Evolutionary conservation across 257 asterid species (phyloP).

Genomic region (Gentiana dahurica): DNA sequence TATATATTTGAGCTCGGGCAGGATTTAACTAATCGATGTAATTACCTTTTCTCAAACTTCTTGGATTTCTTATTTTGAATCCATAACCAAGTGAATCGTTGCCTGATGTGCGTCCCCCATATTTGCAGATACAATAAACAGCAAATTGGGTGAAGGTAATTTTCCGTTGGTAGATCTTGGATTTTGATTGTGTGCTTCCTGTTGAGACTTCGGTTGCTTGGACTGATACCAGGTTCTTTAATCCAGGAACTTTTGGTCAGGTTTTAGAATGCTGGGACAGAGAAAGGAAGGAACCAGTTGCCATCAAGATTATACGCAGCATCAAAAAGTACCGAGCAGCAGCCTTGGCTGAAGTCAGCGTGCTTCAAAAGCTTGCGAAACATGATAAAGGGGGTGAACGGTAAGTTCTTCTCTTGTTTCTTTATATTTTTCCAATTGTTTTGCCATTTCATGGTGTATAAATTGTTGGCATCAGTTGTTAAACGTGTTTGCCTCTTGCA

Average conservation of each 20-base stretch:
- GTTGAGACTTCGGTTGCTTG: not conserved
- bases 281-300: constrained; percentile 77
- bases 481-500: constrained; percentile 91
- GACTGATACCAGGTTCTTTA: not conserved
- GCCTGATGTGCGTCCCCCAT: not conserved
- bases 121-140: constrained; percentile 63
- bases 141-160: constrained; percentile 90
- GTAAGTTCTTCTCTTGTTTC: constrained; percentile 35
- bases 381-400: constrained; percentile 74
- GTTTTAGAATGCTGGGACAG: constrained; percentile 94
- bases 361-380: constrained; percentile 83
- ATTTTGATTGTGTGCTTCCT: too few species aligned
- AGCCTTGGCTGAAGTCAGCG: constrained; percentile 80
- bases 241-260: constrained; percentile 73
- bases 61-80: constrained; percentile 10
- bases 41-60: constrained; percentile 30
- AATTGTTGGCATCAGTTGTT: constrained; percentile 40
- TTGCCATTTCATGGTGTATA: constrained; percentile 10
- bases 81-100: not conserved
- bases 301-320: constrained; percentile 78
- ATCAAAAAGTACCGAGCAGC: constrained; percentile 83
- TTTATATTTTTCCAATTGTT: not conserved
- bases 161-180: not conserved
- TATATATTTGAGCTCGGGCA: constrained; percentile 95
- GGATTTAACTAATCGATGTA: constrained; percentile 93